Base-by-base conservation (phyloP, 169 alveolate species). In the Babesia divergens region DNA sequence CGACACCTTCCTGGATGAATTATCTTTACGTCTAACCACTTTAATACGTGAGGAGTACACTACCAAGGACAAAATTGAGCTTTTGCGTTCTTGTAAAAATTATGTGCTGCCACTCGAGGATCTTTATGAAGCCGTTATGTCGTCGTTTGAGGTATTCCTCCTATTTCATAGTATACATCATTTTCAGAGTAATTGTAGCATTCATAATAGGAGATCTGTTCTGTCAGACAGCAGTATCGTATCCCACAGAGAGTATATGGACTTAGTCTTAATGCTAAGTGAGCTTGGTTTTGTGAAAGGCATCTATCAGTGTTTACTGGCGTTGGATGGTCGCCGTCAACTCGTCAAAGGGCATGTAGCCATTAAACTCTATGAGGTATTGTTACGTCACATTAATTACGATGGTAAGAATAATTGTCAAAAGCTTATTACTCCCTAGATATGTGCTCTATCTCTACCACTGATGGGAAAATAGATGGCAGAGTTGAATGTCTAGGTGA, bases 51-150 rank as follows among this genome's bases (percentile, higher is more conserved):
- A 20, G 24, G 46, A 38, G 5, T 14, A 46, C 0, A 16, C 40
- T 2, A 31, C 56, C 8, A 11, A 42, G 47, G 44, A 13, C 16
- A 66, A 38, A 38, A 32, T 66, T 29, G 54, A 66, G 13, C n/a
- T 66, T 18, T 56, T 66, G 13, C 56, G 55, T 32, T 20, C 52
- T 1, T 49, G 67, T 26, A 31, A 29, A 43, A 56, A 56, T 18
- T 66, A 50, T 28, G 50, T 54, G 1, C 56, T 66, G 6, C 52
- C 53, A 1, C 37, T 66, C 34, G 67, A 11, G 11, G 13, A 51
- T 29, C 55, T 66, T 6, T 66, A 66, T 37, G 77, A 66, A 20
- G 40, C 77, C 4, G 37, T 66, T 5, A 38, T 66, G 0, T 22
- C 34, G 20, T 66, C 77, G 29, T 38, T 66, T 7, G 35, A 66